These are phyloP conservation scores for Thelonectria discophora DNA, from an alignment of 2,329 filamentous ascomycete genomes.

Conservation along the genomic window DNA sequence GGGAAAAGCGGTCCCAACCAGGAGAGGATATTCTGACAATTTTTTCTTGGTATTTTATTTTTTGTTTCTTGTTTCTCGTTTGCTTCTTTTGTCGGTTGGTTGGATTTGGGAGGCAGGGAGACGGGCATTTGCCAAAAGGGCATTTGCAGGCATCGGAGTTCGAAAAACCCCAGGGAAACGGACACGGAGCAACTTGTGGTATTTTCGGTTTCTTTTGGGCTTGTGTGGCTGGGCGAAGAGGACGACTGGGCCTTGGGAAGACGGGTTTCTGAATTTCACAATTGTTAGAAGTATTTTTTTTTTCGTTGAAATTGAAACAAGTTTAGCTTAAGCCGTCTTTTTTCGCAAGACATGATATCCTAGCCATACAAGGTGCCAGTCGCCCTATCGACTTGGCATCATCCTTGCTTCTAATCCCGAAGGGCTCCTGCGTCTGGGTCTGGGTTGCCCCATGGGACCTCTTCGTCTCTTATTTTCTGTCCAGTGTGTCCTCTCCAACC, in stretches of 20 bases:
- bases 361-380: neutral
- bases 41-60: slow-evolving; percentile 24
- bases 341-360: slow-evolving; percentile 1
- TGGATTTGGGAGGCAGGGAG: slow-evolving; percentile 11
- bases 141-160: slow-evolving; percentile 30
- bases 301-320: slow-evolving; percentile 14
- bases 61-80: too few species aligned
- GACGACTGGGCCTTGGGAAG: slow-evolving; percentile 12
- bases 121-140: slow-evolving; percentile 37
- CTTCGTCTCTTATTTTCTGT: too few species aligned
- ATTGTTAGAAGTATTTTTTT: slow-evolving; percentile 21
- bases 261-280: slow-evolving; percentile 27
- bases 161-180: slow-evolving; percentile 31
- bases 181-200: slow-evolving; percentile 26
- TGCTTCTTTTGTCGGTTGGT: too few species aligned
- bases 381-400: slow-evolving; percentile 8
- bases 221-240: slow-evolving; percentile 22
- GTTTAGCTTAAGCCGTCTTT: slow-evolving; percentile 4
- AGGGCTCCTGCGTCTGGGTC: slow-evolving; percentile 3
- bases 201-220: neutral
- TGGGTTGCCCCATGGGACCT: neutral
- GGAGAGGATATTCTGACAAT: slow-evolving; percentile 25
- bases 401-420: slow-evolving; percentile 5
- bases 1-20: slow-evolving; percentile 30
- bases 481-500: slow-evolving; percentile 17